A percentile compares a stretch with the other conserved stretches of the same genome.
Evolutionary conservation across 1,284 basidiomycete genomes (phyloP).

Genomic region (Somion occarium): DNA sequence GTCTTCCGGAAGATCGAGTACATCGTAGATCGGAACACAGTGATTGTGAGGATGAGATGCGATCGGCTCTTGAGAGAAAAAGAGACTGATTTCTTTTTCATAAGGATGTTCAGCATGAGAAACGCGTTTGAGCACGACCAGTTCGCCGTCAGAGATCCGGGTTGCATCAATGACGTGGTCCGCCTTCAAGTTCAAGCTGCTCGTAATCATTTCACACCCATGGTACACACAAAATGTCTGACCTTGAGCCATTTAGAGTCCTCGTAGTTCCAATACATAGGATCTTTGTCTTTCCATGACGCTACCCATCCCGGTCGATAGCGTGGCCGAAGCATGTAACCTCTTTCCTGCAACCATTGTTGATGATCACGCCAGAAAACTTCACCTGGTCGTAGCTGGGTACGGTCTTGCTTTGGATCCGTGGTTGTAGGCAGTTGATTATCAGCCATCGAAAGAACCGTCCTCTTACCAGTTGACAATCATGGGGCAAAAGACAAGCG

Average conservation of each 20-base stretch:
- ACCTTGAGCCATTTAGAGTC: not conserved
- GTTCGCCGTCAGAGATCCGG: constrained; percentile 18
- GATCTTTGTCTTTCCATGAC: constrained; percentile 12
- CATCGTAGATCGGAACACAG: constrained; percentile 23
- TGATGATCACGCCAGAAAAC: constrained; percentile 7
- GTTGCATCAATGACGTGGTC: constrained; percentile 22
- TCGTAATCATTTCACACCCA: not conserved
- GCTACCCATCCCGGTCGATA: constrained; percentile 17
- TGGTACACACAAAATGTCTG: not conserved
- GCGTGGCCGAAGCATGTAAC: constrained; percentile 15
- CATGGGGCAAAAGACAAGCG: too few species aligned
- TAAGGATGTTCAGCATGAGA: constrained; percentile 8
- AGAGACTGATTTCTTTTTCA: constrained; percentile 14
- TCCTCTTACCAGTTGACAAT: too few species aligned
- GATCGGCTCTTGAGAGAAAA: constrained; percentile 3
- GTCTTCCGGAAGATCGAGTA: constrained; percentile 16
- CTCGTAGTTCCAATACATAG: not conserved
- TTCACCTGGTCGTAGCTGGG: not conserved
- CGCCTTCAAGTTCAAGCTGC: not conserved
- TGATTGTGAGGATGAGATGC: constrained; percentile 9
- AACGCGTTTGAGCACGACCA: constrained; percentile 22
- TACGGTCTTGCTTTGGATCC: not conserved
- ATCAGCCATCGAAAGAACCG: too few species aligned
- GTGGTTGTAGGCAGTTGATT: not conserved
- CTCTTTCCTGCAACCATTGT: constrained; percentile 14